Conservation (phyloP, 352 stramenopile genomes). For the Phytopythium kandeliae region DNA sequence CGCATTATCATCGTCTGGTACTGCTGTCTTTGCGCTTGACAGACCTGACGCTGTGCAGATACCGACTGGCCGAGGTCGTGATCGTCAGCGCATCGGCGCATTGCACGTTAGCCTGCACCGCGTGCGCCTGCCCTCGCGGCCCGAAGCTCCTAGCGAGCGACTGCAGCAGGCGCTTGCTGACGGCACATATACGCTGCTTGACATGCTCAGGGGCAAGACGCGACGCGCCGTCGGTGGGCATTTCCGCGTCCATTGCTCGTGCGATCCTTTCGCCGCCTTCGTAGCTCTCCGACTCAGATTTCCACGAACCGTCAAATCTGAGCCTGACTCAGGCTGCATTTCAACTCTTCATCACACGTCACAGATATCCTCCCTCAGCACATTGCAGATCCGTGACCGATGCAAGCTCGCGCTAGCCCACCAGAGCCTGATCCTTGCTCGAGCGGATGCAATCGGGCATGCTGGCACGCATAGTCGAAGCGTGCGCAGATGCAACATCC, state of each 20-base stretch:
- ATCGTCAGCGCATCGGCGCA: constrained; percentile 39
- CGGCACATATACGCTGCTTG: constrained; percentile 21
- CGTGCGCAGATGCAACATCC: constrained; percentile 2
- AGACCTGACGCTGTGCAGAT: constrained; percentile 35
- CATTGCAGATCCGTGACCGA: not conserved
- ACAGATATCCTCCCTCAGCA: not conserved
- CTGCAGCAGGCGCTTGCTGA: constrained; percentile 21
- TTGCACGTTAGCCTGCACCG: constrained; percentile 42
- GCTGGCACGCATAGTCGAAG: constrained; percentile 29
- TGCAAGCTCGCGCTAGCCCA: too few species aligned
- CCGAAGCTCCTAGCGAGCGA: constrained; percentile 39
- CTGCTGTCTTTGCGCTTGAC: not conserved
- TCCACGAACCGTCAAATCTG: not conserved
- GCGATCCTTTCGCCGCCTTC: not conserved
- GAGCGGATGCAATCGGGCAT: constrained; percentile 16
- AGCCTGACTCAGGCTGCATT: not conserved
- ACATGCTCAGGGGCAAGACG: not conserved
- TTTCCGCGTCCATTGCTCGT: not conserved
- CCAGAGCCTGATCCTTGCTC: not conserved
- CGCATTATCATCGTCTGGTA: not conserved
- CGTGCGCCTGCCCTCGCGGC: constrained; percentile 26
- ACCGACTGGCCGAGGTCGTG: constrained; percentile 34
- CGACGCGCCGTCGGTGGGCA: not conserved
- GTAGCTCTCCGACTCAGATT: not conserved
- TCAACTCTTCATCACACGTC: not conserved